These are phyloP conservation scores for Fraxinus anomala DNA, from an alignment of 257 asterid genomes.

Conservation along the genomic window DNA sequence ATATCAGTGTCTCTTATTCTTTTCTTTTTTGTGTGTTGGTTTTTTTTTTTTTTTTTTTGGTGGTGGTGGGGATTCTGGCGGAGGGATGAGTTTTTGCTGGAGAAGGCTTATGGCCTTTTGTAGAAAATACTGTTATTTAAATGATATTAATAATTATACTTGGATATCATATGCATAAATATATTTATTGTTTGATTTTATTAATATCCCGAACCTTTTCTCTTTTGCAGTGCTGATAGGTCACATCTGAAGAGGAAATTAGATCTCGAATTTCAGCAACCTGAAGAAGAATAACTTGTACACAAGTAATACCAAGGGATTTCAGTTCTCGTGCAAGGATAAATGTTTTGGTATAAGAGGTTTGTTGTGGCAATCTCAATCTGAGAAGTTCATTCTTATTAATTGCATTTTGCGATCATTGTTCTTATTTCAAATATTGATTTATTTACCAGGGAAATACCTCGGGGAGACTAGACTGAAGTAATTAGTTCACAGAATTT, in stretches of 20 bases:
- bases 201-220: constrained; percentile 9
- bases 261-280: constrained; percentile 86
- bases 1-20: background rate
- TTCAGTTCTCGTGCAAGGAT: constrained; percentile 20
- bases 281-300: constrained; percentile 57
- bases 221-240: constrained; percentile 78
- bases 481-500: background rate
- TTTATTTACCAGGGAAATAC: constrained; percentile 19
- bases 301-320: constrained; percentile 17
- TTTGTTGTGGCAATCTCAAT: constrained; percentile 24
- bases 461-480: constrained; percentile 11
- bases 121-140: background rate
- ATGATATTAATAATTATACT: background rate
- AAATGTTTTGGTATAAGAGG: constrained; percentile 22
- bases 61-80: background rate
- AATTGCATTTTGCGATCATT: background rate
- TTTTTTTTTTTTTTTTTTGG: background rate
- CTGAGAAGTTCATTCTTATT: background rate
- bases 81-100: background rate
- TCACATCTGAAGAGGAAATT: constrained; percentile 92
- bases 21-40: background rate
- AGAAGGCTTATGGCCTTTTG: background rate
- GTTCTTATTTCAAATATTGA: constrained; percentile 1
- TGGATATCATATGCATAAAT: background rate
- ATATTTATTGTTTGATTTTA: background rate